Percentiles rank a stretch among this genome's conserved stretches.
phyloP scores from a whole-genome alignment of 768 basidiomycete genomes.

The Leccinum disarticulatum region DNA sequence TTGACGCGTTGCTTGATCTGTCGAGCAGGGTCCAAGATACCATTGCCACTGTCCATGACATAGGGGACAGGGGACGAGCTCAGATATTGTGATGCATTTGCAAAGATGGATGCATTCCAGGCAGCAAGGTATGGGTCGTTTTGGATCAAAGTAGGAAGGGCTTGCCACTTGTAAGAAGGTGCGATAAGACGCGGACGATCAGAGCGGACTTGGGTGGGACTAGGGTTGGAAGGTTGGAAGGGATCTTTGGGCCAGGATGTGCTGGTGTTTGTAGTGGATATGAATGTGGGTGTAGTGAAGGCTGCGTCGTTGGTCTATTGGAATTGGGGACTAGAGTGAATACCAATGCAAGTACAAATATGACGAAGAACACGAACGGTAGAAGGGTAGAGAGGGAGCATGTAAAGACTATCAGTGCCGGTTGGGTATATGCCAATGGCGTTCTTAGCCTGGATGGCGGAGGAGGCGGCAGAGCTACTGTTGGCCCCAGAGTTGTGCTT shows the following conservation, averaged over 20 bases:
- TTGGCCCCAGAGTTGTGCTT: conserved; percentile 42
- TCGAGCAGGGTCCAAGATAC: conserved; percentile 89
- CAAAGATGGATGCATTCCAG: conserved; percentile 92
- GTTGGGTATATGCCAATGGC: conserved; percentile 70
- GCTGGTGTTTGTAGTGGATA: conserved; percentile 47
- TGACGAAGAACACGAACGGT: conserved; percentile 60
- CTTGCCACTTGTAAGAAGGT: conserved; percentile 88
- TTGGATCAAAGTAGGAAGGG: conserved; percentile 72
- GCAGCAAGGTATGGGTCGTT: conserved; percentile 80
- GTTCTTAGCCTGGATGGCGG: conserved; percentile 57
- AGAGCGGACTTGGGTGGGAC: conserved; percentile 58
- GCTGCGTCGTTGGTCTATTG: conserved; percentile 71
- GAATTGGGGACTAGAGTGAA: not conserved
- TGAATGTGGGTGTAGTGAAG: conserved; percentile 72
- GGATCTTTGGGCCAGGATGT: conserved; percentile 81
- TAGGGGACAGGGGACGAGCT: conserved; percentile 65
- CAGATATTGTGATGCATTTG: conserved; percentile 79
- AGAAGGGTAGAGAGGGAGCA: conserved; percentile 85
- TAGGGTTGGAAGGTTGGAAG: conserved; percentile 64
- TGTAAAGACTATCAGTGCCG: conserved; percentile 74
- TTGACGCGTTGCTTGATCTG: conserved; percentile 90
- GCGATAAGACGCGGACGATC: conserved; percentile 92
- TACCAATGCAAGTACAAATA: not conserved
- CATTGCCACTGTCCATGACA: conserved; percentile 76
- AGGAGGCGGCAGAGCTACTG: conserved; percentile 40